Evolutionary conservation across 2,329 filamentous ascomycete species (phyloP).

Genomic region (Colletotrichum tropicale): DNA sequence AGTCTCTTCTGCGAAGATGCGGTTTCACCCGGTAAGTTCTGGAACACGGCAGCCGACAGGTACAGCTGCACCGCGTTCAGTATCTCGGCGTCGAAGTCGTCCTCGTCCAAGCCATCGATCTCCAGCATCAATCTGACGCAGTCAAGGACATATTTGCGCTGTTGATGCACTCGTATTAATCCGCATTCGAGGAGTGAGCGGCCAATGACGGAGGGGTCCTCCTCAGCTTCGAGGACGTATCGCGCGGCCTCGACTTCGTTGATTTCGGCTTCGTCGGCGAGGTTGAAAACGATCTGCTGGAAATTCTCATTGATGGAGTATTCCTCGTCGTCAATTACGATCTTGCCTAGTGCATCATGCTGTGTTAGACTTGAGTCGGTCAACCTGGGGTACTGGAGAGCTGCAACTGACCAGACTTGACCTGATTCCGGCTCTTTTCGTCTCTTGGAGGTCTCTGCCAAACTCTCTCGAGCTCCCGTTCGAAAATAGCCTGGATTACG

Average conservation of each 20-base stretch:
- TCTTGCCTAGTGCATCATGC: slow-evolving; percentile 63
- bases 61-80: slow-evolving; percentile 57
- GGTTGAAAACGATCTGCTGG: slow-evolving; percentile 77
- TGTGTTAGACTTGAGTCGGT: slow-evolving; percentile 15
- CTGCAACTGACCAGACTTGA: slow-evolving; percentile 66
- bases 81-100: slow-evolving; percentile 53
- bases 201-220: slow-evolving; percentile 71
- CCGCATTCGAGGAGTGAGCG: slow-evolving; percentile 78
- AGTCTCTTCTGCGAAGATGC: slow-evolving; percentile 45
- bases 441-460: slow-evolving; percentile 78
- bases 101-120: slow-evolving; percentile 66
- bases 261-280: slow-evolving; percentile 87
- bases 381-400: neutral
- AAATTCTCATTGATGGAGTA: slow-evolving; percentile 88
- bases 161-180: slow-evolving; percentile 87
- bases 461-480: slow-evolving; percentile 73
- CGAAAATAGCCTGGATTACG: slow-evolving; percentile 72
- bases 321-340: slow-evolving; percentile 73
- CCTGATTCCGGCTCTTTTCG: slow-evolving; percentile 73
- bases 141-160: slow-evolving; percentile 82
- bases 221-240: slow-evolving; percentile 75
- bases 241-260: slow-evolving; percentile 86
- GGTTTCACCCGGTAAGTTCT: slow-evolving; percentile 34
- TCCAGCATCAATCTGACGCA: slow-evolving; percentile 81
- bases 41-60: slow-evolving; percentile 61